Percentiles rank a stretch among this genome's conserved stretches.
These are phyloP conservation scores for Serendipita vermifera DNA, from an alignment of 768 basidiomycete species.

Conservation along the genomic window DNA sequence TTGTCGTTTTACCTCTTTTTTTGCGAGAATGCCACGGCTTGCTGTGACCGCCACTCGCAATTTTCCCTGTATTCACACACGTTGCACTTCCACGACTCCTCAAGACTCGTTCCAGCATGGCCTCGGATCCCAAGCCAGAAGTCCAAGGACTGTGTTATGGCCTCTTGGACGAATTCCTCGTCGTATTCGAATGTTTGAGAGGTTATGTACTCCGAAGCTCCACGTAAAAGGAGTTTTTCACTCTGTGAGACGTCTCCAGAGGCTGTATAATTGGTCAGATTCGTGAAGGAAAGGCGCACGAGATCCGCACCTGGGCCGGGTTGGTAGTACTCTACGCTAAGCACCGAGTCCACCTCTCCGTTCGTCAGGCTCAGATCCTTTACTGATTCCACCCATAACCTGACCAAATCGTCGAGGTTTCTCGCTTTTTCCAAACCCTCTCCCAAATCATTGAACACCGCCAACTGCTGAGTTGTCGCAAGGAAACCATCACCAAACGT, in stretches of 20 bases:
- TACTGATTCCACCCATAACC: not conserved
- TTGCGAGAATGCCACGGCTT: not conserved
- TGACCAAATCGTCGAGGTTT: not conserved
- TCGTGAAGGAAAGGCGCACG: too few relatives aligned
- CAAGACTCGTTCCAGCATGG: not conserved
- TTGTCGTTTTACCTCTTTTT: too few relatives aligned
- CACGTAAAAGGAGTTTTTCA: too few relatives aligned
- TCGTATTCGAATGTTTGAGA: not conserved
- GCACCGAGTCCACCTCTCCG: not conserved
- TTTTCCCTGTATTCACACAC: not conserved
- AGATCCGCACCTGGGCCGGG: too few relatives aligned
- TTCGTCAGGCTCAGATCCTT: not conserved
- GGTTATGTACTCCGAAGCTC: too few relatives aligned
- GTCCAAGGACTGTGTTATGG: not conserved
- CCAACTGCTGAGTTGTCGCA: not conserved
- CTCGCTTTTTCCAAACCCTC: too few relatives aligned
- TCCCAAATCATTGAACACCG: not conserved
- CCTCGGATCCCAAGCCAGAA: not conserved
- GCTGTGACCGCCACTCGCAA: not conserved
- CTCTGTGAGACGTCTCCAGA: too few relatives aligned
- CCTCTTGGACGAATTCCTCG: not conserved
- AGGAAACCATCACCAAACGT: not conserved
- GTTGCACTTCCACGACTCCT: conserved; percentile 9
- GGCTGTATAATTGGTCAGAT: too few relatives aligned
- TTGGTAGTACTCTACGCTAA: too few relatives aligned